These are phyloP conservation scores for Aegilops sharonensis DNA, from an alignment of 176 grass and related monocot species.

Conservation along the genomic window DNA sequence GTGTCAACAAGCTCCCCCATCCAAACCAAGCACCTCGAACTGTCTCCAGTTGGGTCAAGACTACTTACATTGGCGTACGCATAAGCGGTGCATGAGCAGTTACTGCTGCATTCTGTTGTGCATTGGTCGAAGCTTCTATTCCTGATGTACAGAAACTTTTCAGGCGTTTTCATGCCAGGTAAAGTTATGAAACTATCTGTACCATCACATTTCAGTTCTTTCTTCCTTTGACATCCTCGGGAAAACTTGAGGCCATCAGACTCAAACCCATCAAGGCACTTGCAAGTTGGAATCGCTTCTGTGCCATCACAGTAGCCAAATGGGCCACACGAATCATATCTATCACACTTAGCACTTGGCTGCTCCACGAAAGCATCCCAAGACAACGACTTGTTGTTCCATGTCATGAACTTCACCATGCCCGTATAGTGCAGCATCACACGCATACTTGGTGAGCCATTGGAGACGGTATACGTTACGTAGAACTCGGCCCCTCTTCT, in stretches of 20 bases:
- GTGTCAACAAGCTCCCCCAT: constrained; percentile 41
- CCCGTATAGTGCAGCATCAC: constrained; percentile 33
- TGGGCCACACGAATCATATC: constrained; percentile 9
- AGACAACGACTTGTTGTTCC: neutral
- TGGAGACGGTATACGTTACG: neutral
- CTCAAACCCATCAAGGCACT: constrained; percentile 50
- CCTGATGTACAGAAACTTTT: neutral
- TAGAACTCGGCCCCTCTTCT: neutral
- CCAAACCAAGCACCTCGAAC: constrained; percentile 63
- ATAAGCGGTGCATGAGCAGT: constrained; percentile 57
- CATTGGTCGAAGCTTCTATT: constrained; percentile 32
- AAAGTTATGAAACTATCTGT: neutral
- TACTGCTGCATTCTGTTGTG: constrained; percentile 25
- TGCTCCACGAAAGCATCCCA: neutral
- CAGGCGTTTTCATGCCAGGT: neutral
- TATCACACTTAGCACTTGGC: constrained; percentile 4
- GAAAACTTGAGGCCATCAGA: constrained; percentile 23
- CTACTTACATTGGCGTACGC: constrained; percentile 10
- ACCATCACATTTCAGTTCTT: neutral
- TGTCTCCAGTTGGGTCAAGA: neutral
- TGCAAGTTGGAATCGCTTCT: constrained; percentile 12
- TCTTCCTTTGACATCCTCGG: constrained; percentile 41
- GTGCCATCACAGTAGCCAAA: constrained; percentile 27
- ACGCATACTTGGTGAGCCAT: constrained; percentile 11
- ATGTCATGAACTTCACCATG: neutral